Conservation (phyloP, 1,284 basidiomycete species). For the Exobasidium rhododendri region DNA sequence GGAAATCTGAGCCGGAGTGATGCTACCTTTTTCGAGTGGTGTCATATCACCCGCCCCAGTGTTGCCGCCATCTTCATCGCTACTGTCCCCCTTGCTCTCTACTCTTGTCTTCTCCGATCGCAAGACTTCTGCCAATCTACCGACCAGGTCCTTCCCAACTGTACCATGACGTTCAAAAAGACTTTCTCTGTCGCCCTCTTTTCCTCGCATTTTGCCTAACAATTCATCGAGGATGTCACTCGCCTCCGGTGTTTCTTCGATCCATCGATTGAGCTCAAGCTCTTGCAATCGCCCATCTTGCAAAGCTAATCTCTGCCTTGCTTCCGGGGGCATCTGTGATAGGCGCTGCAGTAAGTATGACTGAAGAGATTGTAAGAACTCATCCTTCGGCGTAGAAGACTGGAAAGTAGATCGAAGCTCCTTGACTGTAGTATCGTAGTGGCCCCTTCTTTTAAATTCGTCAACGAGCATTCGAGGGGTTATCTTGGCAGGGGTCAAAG, state of each 20-base stretch:
- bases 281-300: neutral
- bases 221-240: constrained; percentile 1
- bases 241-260: neutral
- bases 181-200: neutral
- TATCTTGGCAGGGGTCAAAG: neutral
- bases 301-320: neutral
- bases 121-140: constrained; percentile 2
- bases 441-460: constrained; percentile 13
- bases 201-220: neutral
- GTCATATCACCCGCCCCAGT: too few species aligned
- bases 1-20: neutral
- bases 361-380: constrained; percentile 4
- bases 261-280: constrained; percentile 1
- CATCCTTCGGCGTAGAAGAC: constrained; percentile 1
- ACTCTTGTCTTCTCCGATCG: neutral
- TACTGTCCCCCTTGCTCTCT: constrained; percentile 26
- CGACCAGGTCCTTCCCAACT: neutral
- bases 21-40: neutral
- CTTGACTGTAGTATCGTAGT: constrained; percentile 11
- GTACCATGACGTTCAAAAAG: neutral
- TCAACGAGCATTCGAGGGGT: constrained; percentile 9
- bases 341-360: neutral
- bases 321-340: neutral
- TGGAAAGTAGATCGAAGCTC: constrained; percentile 3
- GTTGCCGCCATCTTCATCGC: constrained; percentile 36